Base-by-base conservation (phyloP, 1,139 yeast genomes). In the Blastobotrys indianensis region DNA sequence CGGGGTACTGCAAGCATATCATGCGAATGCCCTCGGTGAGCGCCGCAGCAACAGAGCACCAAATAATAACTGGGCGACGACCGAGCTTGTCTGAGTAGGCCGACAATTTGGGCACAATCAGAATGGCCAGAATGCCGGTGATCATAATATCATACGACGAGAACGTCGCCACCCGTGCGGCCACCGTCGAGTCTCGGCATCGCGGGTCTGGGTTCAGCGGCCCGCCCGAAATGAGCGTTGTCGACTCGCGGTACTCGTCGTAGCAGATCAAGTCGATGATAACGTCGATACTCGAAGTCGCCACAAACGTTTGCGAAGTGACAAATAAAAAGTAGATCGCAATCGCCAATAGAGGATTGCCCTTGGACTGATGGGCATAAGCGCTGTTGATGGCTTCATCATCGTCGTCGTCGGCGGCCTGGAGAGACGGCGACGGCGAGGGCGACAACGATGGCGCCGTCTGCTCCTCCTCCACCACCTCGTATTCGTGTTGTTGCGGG, bases 71-170 rank as follows among this genome's bases (percentile, higher is more conserved):
- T 31, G 78, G 67, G 50, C 70, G 76, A 40, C 94, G 67, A 0
- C 94, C 94, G 50, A 73, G 68, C 37, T 73, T 66, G 61, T 85
- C 94, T 3, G 86, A 78, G 31, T 77, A 57, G n/a, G 76, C 74
- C 0, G 87, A 86, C 9, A 79, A 59, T 52, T 74, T 46, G 3
- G 64, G 64, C 8, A 54, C 52, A 5, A 51, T 49, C 16, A 60
- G 34, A 15, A 60, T 52, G 2, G 60, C 54, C 38, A 60, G 41
- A 2, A 52, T 31, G 7, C 57, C 56, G 4, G 51, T 40, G 28
- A 58, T 44, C 13, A 55, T 48, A 2, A 57, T 46, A 32, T 56
- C 50, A 37, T 56, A 56, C 17, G 62, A 54, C 23, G 54, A 47
- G 46, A 60, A 60, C 10, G 52, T 45, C 16, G 63, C 60, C 16